Conservation (phyloP, 2,329 filamentous ascomycete species). For the Penicillium janthinellum region DNA sequence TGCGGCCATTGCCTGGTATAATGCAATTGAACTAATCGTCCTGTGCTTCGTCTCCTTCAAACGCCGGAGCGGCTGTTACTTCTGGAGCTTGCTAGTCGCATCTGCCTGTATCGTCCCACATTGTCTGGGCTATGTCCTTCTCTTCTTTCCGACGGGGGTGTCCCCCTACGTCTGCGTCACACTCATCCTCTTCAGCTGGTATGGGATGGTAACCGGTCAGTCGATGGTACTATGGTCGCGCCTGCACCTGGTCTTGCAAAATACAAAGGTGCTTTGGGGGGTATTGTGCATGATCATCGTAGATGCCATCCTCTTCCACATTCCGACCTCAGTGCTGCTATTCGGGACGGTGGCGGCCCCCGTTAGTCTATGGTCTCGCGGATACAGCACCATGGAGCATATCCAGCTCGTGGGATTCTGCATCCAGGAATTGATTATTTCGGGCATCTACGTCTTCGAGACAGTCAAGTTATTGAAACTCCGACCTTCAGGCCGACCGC, state of each 20-base stretch:
- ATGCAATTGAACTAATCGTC: conserved; percentile 32
- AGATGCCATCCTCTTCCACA: conserved; percentile 43
- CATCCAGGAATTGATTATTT: conserved; percentile 56
- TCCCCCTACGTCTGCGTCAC: conserved; percentile 38
- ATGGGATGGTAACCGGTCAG: conserved; percentile 48
- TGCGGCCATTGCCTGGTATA: conserved; percentile 27
- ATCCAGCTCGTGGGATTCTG: conserved; percentile 57
- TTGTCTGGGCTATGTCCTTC: conserved; percentile 46
- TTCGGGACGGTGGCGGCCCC: conserved; percentile 36
- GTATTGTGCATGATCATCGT: conserved; percentile 49
- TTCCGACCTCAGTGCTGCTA: conserved; percentile 43
- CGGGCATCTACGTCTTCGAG: conserved; percentile 54
- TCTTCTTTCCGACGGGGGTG: conserved; percentile 40
- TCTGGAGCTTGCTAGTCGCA: conserved; percentile 49
- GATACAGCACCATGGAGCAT: conserved; percentile 51
- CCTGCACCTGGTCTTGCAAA: conserved; percentile 47
- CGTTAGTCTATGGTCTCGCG: conserved; percentile 25
- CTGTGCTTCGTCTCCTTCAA: conserved; percentile 50
- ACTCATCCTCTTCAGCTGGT: conserved; percentile 46
- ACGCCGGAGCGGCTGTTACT: conserved; percentile 47
- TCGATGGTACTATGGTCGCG: conserved; percentile 51
- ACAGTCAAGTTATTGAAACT: conserved; percentile 39
- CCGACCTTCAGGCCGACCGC: conserved; percentile 21
- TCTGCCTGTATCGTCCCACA: conserved; percentile 45
- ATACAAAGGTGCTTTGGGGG: conserved; percentile 35